Evolutionary conservation across 2,329 filamentous ascomycete species (phyloP).

Genomic region (Sporothrix variecibatus): DNA sequence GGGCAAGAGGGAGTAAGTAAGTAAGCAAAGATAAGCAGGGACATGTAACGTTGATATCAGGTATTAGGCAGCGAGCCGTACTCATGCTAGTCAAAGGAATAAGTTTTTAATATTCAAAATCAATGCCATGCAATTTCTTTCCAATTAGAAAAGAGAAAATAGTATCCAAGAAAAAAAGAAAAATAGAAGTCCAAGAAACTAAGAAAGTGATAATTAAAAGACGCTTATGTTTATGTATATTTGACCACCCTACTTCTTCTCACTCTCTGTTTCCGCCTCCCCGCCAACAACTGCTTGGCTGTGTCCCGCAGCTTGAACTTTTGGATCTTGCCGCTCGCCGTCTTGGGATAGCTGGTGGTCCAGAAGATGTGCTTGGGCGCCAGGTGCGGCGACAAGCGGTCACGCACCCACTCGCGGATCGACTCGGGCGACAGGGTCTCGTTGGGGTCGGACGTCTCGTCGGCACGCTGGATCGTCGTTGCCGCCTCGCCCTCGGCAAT

Average conservation of each 20-base stretch:
- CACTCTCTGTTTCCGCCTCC: neutral
- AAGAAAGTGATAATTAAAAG: neutral
- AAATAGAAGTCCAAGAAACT: neutral
- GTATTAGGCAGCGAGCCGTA: neutral
- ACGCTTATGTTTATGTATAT: neutral
- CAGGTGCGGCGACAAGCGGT: constrained; percentile 70
- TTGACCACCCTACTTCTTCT: neutral
- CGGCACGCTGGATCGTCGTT: constrained; percentile 27
- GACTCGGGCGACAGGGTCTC: constrained; percentile 53
- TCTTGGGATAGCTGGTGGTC: constrained; percentile 84
- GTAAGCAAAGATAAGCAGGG: neutral
- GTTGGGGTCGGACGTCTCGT: neutral
- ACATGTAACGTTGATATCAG: neutral
- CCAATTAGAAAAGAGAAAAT: neutral
- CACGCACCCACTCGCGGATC: constrained; percentile 71
- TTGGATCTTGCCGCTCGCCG: constrained; percentile 93
- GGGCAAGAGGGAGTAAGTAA: constrained; percentile 19
- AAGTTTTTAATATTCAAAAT: neutral
- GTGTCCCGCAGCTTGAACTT: constrained; percentile 81
- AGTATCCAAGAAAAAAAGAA: neutral
- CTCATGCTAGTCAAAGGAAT: neutral
- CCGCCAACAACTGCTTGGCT: constrained; percentile 40
- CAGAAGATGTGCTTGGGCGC: constrained; percentile 91
- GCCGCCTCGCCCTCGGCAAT: constrained; percentile 32
- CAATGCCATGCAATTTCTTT: neutral